Evolutionary conservation across 192 early-diverging fungal species (phyloP), one percentile per base, ranked within the genome.

Genomic region (Coemansia sp.): DNA sequence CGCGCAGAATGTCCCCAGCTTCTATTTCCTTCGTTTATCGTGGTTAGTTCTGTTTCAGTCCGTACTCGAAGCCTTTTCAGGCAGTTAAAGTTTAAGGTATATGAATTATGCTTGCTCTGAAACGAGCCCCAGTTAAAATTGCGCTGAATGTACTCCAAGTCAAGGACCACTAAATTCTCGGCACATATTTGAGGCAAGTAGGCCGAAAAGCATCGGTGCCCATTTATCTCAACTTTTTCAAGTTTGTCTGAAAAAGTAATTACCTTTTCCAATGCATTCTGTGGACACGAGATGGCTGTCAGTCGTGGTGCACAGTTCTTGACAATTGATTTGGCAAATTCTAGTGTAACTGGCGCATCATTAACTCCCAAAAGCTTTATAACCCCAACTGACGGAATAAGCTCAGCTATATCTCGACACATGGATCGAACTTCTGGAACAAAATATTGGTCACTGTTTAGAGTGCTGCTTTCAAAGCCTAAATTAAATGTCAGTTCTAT

Each of bases 111-210:
- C 0, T 10, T 6, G 15, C 13, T 8, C 15, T 13, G 10, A 58
- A 58, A 58, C 36, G 56, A 58, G 22, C 56, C 39, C 56, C 56
- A 58, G 6, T 36, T 4, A 39, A 58, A 58, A 1, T 15, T 41
- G 7, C 39, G 56, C 9, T 58, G 36, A 0, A 58, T 41, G 7
- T 40, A n/a, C 22, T 58, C 36, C 39, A 58, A 40, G 16, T 37
- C 7, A 11, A 58, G n/a, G 4, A 9, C 6, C 37, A 40, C 22
- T 6, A 62, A 13, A n/a, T 47, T 62, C 0, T 47, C 16, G 5
- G 61, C 16, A 21, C 45, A 62, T 46, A 46, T 62, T 6, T 21
- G 61, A 8, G 61, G 45, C 7, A 62, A 32, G 11, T 62, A 45
- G 9, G 9, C 16, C 26, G 22, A 13, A n/a, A 4, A 6, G 37